Percentiles rank a stretch among this genome's conserved stretches.
These are phyloP conservation scores for Arthonia radiata DNA, from an alignment of 495 filamentous ascomycete genomes.

Conservation along the genomic window DNA sequence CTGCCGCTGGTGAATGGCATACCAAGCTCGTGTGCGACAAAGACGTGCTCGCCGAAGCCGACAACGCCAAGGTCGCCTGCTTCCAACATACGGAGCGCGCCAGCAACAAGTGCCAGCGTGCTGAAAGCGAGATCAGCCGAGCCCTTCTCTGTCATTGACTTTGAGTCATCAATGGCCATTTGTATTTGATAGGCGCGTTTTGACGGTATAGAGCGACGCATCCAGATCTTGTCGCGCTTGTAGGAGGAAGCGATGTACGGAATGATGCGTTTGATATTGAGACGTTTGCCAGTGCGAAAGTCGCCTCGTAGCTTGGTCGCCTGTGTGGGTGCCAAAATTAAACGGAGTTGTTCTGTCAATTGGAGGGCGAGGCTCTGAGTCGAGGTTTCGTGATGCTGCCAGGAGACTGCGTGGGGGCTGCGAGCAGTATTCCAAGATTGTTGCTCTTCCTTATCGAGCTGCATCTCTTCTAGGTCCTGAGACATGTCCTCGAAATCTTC, in stretches of 20 bases:
- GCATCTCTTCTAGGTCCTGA: constrained; percentile 25
- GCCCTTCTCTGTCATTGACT: constrained; percentile 55
- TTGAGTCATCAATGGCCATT: constrained; percentile 88
- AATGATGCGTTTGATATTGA: constrained; percentile 98
- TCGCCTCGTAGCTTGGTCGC: constrained; percentile 92
- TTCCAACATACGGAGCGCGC: constrained; percentile 72
- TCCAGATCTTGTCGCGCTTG: constrained; percentile 99
- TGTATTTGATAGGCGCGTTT: constrained; percentile 93
- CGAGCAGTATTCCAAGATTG: constrained; percentile 18
- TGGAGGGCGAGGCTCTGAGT: constrained; percentile 70
- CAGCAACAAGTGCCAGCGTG: constrained; percentile 69
- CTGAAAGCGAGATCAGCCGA: constrained; percentile 57
- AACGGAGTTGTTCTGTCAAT: constrained; percentile 75
- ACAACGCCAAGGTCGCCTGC: constrained; percentile 73
- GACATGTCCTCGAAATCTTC: no score
- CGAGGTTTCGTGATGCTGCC: constrained; percentile 57
- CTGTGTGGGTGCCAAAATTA: constrained; percentile 82
- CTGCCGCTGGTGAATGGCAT: constrained; percentile 63
- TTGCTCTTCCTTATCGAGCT: constrained; percentile 35
- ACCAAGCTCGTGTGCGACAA: constrained; percentile 73
- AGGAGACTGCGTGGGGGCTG: constrained; percentile 41
- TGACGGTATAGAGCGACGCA: constrained; percentile 69
- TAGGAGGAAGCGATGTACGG: constrained; percentile 93
- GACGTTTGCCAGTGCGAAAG: constrained; percentile 89
- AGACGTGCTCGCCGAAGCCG: constrained; percentile 65